A percentile compares a stretch with the other conserved stretches of the same genome.
Conservation (phyloP, 2,329 filamentous ascomycete genomes). For the Talaromyces pinophilus region DNA sequence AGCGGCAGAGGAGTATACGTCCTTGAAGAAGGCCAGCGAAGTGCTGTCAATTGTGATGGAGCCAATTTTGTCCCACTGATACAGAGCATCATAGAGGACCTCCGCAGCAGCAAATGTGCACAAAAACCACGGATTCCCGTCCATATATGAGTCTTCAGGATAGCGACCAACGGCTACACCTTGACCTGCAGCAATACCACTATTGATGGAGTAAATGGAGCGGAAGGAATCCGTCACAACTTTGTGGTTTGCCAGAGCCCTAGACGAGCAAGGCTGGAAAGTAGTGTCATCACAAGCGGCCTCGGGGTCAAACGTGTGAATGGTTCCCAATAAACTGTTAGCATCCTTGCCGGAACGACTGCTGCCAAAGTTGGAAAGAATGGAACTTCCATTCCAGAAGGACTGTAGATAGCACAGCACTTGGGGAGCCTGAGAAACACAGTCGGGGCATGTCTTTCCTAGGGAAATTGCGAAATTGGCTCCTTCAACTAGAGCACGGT, state of each 20-base stretch:
- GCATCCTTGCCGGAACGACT: slow-evolving; percentile 67
- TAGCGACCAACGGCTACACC: slow-evolving; percentile 68
- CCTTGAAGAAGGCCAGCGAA: slow-evolving; percentile 71
- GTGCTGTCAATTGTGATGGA: slow-evolving; percentile 64
- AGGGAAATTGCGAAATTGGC: slow-evolving; percentile 63
- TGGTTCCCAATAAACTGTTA: slow-evolving; percentile 67
- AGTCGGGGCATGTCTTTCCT: slow-evolving; percentile 62
- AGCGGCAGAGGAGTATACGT: slow-evolving; percentile 59
- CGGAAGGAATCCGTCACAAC: slow-evolving; percentile 74
- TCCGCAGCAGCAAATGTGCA: slow-evolving; percentile 75
- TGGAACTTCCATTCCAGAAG: slow-evolving; percentile 70
- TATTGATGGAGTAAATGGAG: slow-evolving; percentile 68
- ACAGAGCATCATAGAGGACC: slow-evolving; percentile 74
- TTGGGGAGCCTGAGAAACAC: slow-evolving; percentile 65
- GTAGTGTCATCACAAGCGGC: slow-evolving; percentile 67
- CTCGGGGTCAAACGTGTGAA: slow-evolving; percentile 68
- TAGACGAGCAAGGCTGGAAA: slow-evolving; percentile 73
- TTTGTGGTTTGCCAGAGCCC: slow-evolving; percentile 72
- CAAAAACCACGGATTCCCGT: slow-evolving; percentile 79
- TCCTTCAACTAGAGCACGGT: slow-evolving; percentile 63
- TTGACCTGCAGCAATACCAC: slow-evolving; percentile 59
- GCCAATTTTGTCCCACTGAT: slow-evolving; percentile 66
- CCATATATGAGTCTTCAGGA: slow-evolving; percentile 71
- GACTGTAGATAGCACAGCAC: slow-evolving; percentile 71
- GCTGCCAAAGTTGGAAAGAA: slow-evolving; percentile 67